phyloP scores from a whole-genome alignment of 2,329 filamentous ascomycete genomes.

The Xylariaceae sp. region DNA sequence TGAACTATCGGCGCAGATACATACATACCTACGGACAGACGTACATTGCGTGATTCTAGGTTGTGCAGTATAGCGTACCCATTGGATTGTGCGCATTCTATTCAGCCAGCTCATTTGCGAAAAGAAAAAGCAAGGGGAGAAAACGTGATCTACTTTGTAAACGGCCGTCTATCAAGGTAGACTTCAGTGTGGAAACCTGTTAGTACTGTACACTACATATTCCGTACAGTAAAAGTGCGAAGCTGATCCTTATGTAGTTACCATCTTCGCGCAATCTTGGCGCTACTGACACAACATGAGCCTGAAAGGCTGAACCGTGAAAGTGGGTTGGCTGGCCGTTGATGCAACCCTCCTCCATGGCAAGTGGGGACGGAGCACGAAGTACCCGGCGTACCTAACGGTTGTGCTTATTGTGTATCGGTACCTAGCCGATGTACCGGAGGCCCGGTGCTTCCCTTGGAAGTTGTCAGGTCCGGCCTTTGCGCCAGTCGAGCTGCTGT shows the following conservation, averaged over 20 bases:
- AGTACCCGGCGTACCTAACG: no score
- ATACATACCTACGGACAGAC: no score
- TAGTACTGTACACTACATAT: not conserved
- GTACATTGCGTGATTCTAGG: no score
- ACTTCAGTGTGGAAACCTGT: not conserved
- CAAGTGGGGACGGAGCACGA: not conserved
- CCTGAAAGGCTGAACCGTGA: constrained; percentile 17
- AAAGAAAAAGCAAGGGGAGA: not conserved
- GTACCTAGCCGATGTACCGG: no score
- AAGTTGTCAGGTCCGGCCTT: no score
- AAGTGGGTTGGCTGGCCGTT: constrained; percentile 16
- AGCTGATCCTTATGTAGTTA: constrained; percentile 14
- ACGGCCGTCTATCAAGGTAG: not conserved
- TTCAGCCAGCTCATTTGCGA: no score
- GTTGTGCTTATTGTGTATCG: no score
- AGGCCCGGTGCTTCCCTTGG: no score
- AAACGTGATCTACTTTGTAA: not conserved
- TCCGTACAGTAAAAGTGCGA: constrained; percentile 12
- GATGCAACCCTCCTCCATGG: constrained; percentile 14
- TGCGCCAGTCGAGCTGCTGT: no score
- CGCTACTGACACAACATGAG: constrained; percentile 14
- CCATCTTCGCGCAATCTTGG: constrained; percentile 19
- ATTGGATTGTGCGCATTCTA: no score
- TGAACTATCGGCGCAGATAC: no score
- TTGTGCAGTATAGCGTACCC: no score